Percentiles rank a stretch among this genome's conserved stretches.
phyloP scores from a whole-genome alignment of 345 rosid genomes.

The Melaleuca alternifolia region DNA sequence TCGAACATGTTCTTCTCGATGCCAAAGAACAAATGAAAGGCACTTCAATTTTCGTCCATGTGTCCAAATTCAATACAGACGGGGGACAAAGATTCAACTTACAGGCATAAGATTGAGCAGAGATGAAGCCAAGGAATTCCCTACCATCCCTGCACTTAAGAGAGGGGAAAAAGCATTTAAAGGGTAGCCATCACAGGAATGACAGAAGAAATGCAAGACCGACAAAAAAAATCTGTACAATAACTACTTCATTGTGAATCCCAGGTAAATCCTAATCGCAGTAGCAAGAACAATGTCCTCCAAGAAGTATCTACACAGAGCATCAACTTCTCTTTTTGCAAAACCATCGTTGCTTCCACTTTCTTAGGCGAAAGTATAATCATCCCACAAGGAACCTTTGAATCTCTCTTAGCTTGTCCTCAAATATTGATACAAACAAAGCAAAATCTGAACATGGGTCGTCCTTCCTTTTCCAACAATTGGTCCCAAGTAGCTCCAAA shows the following conservation, averaged over 20 bases:
- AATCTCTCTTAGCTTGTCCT: background rate
- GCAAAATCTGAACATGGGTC: background rate
- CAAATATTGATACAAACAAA: background rate
- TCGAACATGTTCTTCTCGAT: background rate
- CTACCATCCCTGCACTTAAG: slow-evolving; percentile 42
- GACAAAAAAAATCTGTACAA: background rate
- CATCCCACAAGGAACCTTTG: background rate
- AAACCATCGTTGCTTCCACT: background rate
- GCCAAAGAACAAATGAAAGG: background rate
- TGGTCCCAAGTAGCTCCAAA: background rate
- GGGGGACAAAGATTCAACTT: background rate
- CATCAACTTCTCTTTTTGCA: background rate
- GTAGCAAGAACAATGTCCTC: background rate
- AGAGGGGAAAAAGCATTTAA: background rate
- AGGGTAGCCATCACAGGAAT: background rate
- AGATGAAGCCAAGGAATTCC: slow-evolving; percentile 46
- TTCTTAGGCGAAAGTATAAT: background rate
- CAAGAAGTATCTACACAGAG: background rate
- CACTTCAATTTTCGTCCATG: background rate
- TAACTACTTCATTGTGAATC: background rate
- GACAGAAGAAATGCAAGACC: background rate
- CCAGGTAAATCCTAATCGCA: background rate
- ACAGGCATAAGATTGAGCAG: slow-evolving; percentile 16
- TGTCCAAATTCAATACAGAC: background rate
- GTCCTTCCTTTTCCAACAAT: background rate